Conservation (phyloP, 2,329 filamentous ascomycete genomes). For the Macrophomina phaseolina region DNA sequence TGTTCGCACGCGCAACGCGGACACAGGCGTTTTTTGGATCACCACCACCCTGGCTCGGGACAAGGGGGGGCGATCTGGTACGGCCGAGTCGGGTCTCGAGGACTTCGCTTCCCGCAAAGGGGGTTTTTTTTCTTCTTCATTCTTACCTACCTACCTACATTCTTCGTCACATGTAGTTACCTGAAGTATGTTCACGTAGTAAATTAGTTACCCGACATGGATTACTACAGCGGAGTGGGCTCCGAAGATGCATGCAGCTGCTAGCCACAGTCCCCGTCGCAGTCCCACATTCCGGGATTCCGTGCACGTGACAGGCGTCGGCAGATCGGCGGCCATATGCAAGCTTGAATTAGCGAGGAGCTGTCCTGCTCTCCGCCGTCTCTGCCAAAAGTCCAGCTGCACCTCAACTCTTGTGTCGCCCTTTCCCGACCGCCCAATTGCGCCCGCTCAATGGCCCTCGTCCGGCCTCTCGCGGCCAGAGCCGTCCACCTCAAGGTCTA, state of each 20-base stretch:
- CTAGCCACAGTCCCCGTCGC: not conserved
- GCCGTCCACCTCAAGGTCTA: constrained; percentile 55
- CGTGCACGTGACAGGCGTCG: constrained; percentile 16
- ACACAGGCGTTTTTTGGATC: constrained; percentile 22
- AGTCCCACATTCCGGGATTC: not conserved
- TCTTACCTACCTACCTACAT: not conserved
- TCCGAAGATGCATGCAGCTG: not conserved
- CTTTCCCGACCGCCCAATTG: not conserved
- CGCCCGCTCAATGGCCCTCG: not conserved
- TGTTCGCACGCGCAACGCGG: constrained; percentile 20
- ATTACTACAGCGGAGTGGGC: not conserved
- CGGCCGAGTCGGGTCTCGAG: constrained; percentile 16
- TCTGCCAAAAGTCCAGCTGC: constrained; percentile 13
- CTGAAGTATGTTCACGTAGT: not conserved
- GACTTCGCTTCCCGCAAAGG: constrained; percentile 16
- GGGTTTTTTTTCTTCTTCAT: constrained; percentile 1
- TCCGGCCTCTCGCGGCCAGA: constrained; percentile 37
- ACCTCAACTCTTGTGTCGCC: not conserved
- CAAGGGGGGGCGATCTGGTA: constrained; percentile 14
- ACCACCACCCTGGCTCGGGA: constrained; percentile 16
- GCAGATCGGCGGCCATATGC: constrained; percentile 18
- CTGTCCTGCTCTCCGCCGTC: not conserved
- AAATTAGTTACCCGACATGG: constrained; percentile 4
- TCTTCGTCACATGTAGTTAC: not conserved
- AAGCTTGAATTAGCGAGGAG: constrained; percentile 15